These are phyloP conservation scores for Aspergillus unguis DNA, from an alignment of 2,329 filamentous ascomycete species.

Conservation along the genomic window DNA sequence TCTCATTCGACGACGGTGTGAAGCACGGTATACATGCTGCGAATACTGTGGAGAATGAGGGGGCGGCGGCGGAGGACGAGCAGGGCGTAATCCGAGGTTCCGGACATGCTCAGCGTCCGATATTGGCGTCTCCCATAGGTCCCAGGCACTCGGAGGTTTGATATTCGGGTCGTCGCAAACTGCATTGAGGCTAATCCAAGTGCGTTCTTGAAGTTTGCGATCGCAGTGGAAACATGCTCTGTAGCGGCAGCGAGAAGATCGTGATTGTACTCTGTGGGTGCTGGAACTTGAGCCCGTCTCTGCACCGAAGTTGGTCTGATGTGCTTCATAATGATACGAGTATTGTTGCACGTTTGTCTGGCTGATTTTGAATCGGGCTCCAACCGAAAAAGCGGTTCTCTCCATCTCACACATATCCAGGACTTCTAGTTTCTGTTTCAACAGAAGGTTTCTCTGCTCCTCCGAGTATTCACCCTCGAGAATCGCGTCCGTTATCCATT, in stretches of 20 bases:
- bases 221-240: constrained; percentile 20
- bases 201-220: constrained; percentile 35
- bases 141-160: constrained; percentile 26
- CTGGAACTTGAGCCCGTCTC: neutral
- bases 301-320: neutral
- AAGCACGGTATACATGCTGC: neutral
- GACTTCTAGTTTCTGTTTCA: constrained; percentile 39
- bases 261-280: neutral
- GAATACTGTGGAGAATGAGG: constrained; percentile 2
- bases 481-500: constrained; percentile 43
- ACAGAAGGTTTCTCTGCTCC: constrained; percentile 41
- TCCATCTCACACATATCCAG: constrained; percentile 23
- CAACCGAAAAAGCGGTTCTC: neutral
- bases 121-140: constrained; percentile 28
- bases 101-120: constrained; percentile 25
- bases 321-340: neutral
- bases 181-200: constrained; percentile 44
- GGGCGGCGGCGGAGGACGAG: neutral
- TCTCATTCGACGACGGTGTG: neutral
- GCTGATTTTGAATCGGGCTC: neutral
- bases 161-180: constrained; percentile 35
- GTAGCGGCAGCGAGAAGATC: constrained; percentile 11
- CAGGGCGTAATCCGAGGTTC: constrained; percentile 13
- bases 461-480: constrained; percentile 41
- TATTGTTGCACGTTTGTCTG: neutral